A percentile compares a stretch with the other conserved stretches of the same genome.
Conservation (phyloP, 352 stramenopile genomes). For the Pythium utonaiense region DNA sequence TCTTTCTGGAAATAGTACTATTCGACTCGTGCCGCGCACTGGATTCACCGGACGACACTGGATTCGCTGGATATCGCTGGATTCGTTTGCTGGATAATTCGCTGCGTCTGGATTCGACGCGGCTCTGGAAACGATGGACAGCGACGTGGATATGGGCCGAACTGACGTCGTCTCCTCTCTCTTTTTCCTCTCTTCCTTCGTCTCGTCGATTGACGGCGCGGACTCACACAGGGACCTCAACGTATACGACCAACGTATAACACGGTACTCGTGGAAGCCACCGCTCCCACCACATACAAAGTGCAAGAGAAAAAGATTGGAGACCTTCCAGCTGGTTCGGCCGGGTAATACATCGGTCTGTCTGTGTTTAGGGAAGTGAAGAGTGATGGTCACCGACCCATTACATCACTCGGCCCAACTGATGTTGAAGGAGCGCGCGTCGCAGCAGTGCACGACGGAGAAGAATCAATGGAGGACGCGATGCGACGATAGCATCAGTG, state of each 20-base stretch:
- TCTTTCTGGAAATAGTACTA: not conserved
- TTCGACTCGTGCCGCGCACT: not conserved
- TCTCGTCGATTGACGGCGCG: conserved; percentile 10
- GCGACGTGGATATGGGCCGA: conserved; percentile 8
- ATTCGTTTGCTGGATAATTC: not conserved
- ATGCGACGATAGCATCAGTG: not conserved
- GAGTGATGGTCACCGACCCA: conserved; percentile 10
- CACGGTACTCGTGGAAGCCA: not conserved
- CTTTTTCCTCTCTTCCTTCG: conserved; percentile 20
- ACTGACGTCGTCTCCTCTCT: conserved; percentile 19
- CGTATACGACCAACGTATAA: conserved; percentile 18
- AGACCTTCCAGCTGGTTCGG: not conserved
- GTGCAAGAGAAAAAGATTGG: conserved; percentile 6
- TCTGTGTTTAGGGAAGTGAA: conserved; percentile 4
- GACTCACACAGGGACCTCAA: conserved; percentile 14
- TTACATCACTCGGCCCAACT: not conserved
- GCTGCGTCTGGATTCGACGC: not conserved
- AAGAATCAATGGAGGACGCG: not conserved
- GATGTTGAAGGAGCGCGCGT: conserved; percentile 11
- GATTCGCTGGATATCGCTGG: not conserved
- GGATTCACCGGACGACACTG: not conserved
- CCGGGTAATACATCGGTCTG: not conserved
- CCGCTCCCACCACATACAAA: conserved; percentile 10
- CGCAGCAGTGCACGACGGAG: not conserved
- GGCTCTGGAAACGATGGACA: not conserved